Evolutionary conservation across 169 alveolate genomes (phyloP), one percentile per base, ranked within the genome.

Genomic region (Hepatocystis sp.): DNA sequence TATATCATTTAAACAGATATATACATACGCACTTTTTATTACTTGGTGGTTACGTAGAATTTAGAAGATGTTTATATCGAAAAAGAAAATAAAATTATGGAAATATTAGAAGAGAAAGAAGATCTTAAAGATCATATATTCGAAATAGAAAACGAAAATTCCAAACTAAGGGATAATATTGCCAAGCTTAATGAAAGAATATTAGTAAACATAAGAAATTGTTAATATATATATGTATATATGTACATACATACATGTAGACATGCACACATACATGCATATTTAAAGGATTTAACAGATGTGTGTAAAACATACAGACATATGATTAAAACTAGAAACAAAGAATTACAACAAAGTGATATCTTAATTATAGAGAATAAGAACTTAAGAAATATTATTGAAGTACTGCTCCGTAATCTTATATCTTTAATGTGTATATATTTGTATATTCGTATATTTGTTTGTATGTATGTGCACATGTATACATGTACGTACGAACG

Each of bases 301-400:
- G 17, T 71, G 19, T 56, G 60, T 27, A 71, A 71, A 7, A 71
- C 86, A 15, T 71, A 71, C 15, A 58, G 76, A 25, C 44, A 51
- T 23, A 71, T 71, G 86, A 71, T 71, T 15, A 71, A 44, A 71
- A 71, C 27, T 39, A 25, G 86, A 21, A 71, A 71, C 53, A 47
- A 56, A 25, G 86, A 71, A 40, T 34, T 71, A 51, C 66, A 52
- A n/a, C 65, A 71, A 28, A 13, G 66, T 25, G 64, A 71, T 10
- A 28, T 56, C 40, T 46, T 71, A 49, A 64, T 56, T 11, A 19
- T 63, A 10, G 86, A 71, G 58, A 71, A 71, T 42, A 71, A 56
- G 21, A 44, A 55, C 46, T 64, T 71, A 44, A 27, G 76, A 60
- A 71, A 58, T 56, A 71, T 8, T 36, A 58, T 71, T 17, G 65